Percentiles rank a stretch among this genome's conserved stretches.
phyloP scores from a whole-genome alignment of 495 filamentous ascomycete genomes.

The Cercophora scortea region DNA sequence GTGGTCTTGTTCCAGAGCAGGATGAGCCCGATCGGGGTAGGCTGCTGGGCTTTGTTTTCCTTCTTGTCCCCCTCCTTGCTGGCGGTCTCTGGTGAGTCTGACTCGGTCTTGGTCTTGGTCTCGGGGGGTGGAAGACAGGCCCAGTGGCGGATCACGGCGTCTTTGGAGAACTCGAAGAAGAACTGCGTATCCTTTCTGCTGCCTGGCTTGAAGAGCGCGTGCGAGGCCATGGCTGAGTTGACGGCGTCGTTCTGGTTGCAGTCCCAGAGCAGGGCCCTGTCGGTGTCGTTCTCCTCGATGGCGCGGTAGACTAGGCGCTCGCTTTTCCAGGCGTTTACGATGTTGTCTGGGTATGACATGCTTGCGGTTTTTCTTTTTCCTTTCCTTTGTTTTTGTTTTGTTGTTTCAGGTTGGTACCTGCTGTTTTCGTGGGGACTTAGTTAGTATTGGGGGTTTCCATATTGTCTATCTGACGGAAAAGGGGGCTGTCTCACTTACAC shows the following conservation, averaged over 20 bases:
- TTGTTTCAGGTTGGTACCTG: not conserved
- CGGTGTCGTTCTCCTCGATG: slow-evolving; percentile 21
- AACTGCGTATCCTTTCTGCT: slow-evolving; percentile 6
- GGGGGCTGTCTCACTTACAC: too few relatives aligned
- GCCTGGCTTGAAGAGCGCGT: slow-evolving; percentile 14
- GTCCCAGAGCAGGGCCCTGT: slow-evolving; percentile 20
- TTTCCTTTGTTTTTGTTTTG: not conserved
- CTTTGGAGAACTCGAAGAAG: slow-evolving; percentile 16
- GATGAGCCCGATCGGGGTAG: slow-evolving; percentile 16
- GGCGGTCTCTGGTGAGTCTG: not conserved
- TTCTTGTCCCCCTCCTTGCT: not conserved
- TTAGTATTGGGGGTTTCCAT: too few relatives aligned
- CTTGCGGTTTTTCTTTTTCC: not conserved
- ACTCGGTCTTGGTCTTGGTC: not conserved
- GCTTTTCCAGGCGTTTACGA: slow-evolving; percentile 19
- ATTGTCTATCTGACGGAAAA: too few relatives aligned
- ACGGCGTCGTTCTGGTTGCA: slow-evolving; percentile 18
- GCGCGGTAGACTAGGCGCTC: slow-evolving; percentile 29
- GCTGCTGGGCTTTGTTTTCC: not conserved
- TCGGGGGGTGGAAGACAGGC: slow-evolving; percentile 26
- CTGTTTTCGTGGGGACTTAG: too few relatives aligned
- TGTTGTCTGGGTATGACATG: not conserved
- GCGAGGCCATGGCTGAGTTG: slow-evolving; percentile 16
- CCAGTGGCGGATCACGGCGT: slow-evolving; percentile 7
- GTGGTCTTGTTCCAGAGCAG: slow-evolving; percentile 17